phyloP scores from a whole-genome alignment of 495 filamentous ascomycete genomes.

The Neurospora sublineolata region DNA sequence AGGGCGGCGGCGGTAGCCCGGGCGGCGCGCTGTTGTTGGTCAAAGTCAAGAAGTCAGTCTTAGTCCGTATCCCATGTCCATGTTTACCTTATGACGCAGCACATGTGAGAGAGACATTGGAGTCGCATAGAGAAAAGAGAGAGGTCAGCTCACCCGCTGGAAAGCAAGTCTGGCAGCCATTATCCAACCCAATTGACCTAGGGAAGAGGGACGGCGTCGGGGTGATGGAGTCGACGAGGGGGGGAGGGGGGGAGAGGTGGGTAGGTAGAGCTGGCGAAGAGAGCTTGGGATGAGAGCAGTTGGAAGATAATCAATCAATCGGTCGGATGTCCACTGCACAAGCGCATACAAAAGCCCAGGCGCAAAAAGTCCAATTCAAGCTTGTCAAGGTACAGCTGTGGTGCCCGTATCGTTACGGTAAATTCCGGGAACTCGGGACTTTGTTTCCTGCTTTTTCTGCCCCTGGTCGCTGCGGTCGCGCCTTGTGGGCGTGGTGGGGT shows the following conservation, averaged over 20 bases:
- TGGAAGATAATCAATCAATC: not conserved
- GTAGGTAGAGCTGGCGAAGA: slow-evolving; percentile 1
- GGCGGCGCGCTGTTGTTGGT: slow-evolving; percentile 26
- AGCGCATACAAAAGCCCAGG: not conserved
- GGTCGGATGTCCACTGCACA: not conserved
- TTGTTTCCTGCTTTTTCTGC: not conserved
- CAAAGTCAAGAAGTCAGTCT: slow-evolving; percentile 1
- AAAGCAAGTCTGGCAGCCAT: slow-evolving; percentile 43
- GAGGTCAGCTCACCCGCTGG: slow-evolving; percentile 27
- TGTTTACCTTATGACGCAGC: not conserved
- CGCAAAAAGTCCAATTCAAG: not conserved
- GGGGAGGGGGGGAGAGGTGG: not conserved
- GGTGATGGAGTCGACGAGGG: not conserved
- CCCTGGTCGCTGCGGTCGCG: not conserved
- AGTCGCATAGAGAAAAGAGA: not conserved
- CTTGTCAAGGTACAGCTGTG: not conserved
- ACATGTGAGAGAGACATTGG: not conserved
- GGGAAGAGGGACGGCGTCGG: slow-evolving; percentile 1
- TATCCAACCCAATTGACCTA: slow-evolving; percentile 32
- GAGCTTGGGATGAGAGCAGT: slow-evolving; percentile 6
- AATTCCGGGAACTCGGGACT: not conserved
- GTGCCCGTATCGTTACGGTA: not conserved
- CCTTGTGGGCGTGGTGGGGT: not conserved
- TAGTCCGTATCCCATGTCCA: not conserved
- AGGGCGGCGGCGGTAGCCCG: slow-evolving; percentile 36